phyloP scores from a whole-genome alignment of 768 basidiomycete genomes.

The Filobasidium wieringae region DNA sequence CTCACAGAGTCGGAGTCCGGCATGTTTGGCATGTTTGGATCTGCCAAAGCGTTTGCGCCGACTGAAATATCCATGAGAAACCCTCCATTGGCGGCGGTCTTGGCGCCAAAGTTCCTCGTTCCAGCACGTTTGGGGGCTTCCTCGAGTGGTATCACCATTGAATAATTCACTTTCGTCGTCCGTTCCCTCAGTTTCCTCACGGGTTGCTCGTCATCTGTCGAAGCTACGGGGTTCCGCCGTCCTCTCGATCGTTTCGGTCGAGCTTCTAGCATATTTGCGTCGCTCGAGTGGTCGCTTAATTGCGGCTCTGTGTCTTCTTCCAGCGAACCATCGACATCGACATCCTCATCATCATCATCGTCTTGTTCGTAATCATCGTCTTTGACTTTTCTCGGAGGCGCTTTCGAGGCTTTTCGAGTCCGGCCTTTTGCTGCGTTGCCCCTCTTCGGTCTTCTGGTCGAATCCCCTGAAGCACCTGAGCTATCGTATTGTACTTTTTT shows the following conservation, averaged over 20 bases:
- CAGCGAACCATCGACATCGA: not conserved
- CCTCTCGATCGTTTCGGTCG: not conserved
- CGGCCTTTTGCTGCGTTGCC: not conserved
- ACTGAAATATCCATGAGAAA: constrained; percentile 2
- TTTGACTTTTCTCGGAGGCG: not conserved
- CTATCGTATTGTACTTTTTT: not conserved
- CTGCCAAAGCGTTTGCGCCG: constrained; percentile 3
- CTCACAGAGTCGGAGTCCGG: constrained; percentile 15
- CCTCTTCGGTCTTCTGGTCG: not conserved
- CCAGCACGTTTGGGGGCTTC: not conserved
- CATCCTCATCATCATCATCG: not conserved
- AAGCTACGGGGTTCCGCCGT: not conserved
- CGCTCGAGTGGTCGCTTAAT: not conserved
- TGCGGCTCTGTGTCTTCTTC: not conserved
- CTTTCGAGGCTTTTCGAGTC: not conserved
- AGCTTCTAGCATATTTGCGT: not conserved
- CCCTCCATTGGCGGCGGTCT: not conserved
- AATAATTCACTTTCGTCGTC: not conserved
- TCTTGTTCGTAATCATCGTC: constrained; percentile 1
- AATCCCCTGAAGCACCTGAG: not conserved
- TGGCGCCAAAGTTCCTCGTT: not conserved
- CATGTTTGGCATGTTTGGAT: not conserved
- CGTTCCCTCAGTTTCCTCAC: constrained; percentile 5
- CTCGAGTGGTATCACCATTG: constrained; percentile 1
- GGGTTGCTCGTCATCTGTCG: constrained; percentile 7